These are phyloP conservation scores for Colletotrichum trifolii DNA, from an alignment of 2,329 filamentous ascomycete genomes.

Conservation along the genomic window DNA sequence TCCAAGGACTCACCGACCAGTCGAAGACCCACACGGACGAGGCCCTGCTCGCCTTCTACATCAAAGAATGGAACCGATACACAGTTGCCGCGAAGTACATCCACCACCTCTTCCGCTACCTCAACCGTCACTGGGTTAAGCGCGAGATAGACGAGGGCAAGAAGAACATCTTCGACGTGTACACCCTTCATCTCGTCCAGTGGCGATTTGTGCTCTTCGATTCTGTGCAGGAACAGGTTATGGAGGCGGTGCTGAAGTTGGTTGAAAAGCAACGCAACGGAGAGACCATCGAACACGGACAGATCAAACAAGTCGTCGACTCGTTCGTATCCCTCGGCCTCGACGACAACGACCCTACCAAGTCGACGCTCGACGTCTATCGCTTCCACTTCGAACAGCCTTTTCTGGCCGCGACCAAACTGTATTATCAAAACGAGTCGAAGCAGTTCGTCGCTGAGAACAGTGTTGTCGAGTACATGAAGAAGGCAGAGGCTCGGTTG, in stretches of 20 bases:
- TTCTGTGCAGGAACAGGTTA: constrained; percentile 86
- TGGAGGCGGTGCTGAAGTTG: constrained; percentile 93
- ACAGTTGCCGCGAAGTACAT: constrained; percentile 97
- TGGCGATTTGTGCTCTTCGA: constrained; percentile 95
- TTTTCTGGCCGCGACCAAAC: constrained; percentile 85
- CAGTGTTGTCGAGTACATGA: constrained; percentile 99
- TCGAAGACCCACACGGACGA: constrained; percentile 89
- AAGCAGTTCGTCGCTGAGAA: constrained; percentile 96
- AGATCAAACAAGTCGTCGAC: constrained; percentile 97
- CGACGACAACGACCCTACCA: constrained; percentile 91
- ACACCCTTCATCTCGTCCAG: constrained; percentile 93
- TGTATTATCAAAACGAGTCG: constrained; percentile 92
- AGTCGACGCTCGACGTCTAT: constrained; percentile 96
- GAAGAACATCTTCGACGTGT: constrained; percentile 98
- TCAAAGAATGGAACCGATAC: constrained; percentile 95
- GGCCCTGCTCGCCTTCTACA: constrained; percentile 91
- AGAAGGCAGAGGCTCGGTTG: constrained; percentile 92
- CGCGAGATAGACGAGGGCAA: constrained; percentile 98
- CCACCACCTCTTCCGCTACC: constrained; percentile 94
- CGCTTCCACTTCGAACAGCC: constrained; percentile 91
- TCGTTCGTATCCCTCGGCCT: constrained; percentile 95
- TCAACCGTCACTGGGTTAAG: constrained; percentile 99
- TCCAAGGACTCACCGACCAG: constrained; percentile 75
- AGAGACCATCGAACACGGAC: constrained; percentile 95
- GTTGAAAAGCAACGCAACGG: constrained; percentile 98